A percentile compares a stretch with the other conserved stretches of the same genome.
Evolutionary conservation across 495 filamentous ascomycete species (phyloP).

Genomic region (Neurospora sublineolata): DNA sequence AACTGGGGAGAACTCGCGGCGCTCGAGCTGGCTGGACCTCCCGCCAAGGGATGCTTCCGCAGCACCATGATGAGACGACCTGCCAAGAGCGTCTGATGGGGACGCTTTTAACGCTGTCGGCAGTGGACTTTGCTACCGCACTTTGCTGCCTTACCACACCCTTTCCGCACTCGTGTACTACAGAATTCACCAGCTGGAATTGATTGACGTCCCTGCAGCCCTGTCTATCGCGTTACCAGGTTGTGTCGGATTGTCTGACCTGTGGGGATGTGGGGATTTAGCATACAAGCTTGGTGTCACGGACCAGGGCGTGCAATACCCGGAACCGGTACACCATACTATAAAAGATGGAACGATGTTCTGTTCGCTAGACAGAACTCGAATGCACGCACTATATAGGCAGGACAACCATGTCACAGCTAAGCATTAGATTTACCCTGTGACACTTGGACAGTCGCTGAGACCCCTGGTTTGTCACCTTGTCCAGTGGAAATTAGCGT

Average conservation of each 20-base stretch:
- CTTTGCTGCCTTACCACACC: not conserved
- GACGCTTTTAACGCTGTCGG: not conserved
- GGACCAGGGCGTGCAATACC: too few species aligned
- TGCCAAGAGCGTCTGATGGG: not conserved
- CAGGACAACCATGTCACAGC: too few species aligned
- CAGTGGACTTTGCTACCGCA: not conserved
- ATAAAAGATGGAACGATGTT: too few species aligned
- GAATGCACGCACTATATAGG: too few species aligned
- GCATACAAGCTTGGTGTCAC: not conserved
- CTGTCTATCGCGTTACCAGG: not conserved
- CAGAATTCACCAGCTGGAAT: not conserved
- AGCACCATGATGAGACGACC: constrained; percentile 19
- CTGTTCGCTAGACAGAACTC: too few species aligned
- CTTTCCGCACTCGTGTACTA: not conserved
- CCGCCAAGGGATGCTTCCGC: constrained; percentile 11
- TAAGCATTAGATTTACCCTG: too few species aligned
- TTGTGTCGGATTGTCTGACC: not conserved
- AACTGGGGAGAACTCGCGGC: constrained; percentile 18
- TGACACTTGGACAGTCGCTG: not conserved
- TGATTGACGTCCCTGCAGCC: not conserved
- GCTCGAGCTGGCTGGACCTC: constrained; percentile 9
- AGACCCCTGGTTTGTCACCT: not conserved
- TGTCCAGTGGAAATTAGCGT: not conserved
- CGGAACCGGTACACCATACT: too few species aligned
- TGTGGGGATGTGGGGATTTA: not conserved